Conservation (phyloP, 225 moss, liverwort and hornwort species). For the Pseudoscleropodium purum region DNA sequence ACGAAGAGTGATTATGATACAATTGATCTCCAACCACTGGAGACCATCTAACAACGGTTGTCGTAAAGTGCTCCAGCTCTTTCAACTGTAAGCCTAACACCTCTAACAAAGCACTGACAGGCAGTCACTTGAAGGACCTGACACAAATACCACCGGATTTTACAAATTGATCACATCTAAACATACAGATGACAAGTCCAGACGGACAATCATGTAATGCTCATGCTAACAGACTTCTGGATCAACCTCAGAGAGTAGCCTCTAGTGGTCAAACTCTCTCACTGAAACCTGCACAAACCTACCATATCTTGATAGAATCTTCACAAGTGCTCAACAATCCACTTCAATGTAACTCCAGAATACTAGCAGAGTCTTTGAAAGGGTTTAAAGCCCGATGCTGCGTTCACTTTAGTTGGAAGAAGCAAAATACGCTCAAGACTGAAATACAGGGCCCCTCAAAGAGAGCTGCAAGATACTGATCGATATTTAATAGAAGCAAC, state of each 20-base stretch:
- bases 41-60: constrained; percentile 18
- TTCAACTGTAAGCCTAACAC: constrained; percentile 10
- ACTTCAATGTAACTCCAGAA: constrained; percentile 9
- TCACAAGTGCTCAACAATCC: constrained; percentile 28
- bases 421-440: constrained; percentile 9
- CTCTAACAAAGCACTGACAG: constrained; percentile 16
- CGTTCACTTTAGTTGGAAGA: not conserved
- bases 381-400: not conserved
- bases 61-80: constrained; percentile 8
- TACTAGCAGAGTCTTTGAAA: constrained; percentile 7
- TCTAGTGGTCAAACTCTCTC: constrained; percentile 17
- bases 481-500: not conserved
- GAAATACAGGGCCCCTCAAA: not conserved
- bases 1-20: constrained; percentile 37
- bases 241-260: constrained; percentile 20
- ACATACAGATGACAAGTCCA: constrained; percentile 22
- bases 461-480: constrained; percentile 5
- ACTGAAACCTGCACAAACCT: constrained; percentile 40
- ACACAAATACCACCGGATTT: constrained; percentile 31
- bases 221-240: constrained; percentile 20
- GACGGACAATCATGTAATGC: constrained; percentile 6
- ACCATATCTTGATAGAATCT: constrained; percentile 28
- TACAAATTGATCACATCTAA: constrained; percentile 27
- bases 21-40: constrained; percentile 28
- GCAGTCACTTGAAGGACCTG: constrained; percentile 20